Base-by-base conservation (phyloP, 2,329 filamentous ascomycete genomes). In the Knoxdaviesia capensis region DNA sequence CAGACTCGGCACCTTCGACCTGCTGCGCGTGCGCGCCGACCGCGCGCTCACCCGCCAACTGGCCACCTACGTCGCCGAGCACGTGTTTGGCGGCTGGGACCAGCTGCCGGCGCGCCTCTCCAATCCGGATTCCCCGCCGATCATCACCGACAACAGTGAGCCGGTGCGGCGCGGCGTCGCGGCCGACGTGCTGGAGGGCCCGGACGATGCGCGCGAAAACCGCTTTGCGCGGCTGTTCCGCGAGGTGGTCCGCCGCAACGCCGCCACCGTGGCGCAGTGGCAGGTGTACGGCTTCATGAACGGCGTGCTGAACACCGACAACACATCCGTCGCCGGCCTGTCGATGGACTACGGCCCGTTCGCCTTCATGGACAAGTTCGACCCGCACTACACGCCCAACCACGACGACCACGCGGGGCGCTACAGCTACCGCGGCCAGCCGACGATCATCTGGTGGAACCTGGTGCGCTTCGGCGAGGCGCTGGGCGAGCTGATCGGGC, bases 261-360 rank as follows among this genome's bases (percentile, higher is more conserved):
- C 90, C 1, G 67, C 70, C 45, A 92, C 82, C 0, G 87, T 96
- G 2, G 90, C 90, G 7, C 73, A 80, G 49, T 96, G 90, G 88
- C 92, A 98, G 62, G 86, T 85, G 0, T 96, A 96, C 53, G 90
- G 85, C n/a, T 98, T 98, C 62, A 96, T 93, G 70, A 98, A 98
- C 53, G 90, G 90, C 38, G 90, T 98, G 4, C 66, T 98, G 44
- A 98, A 98, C 59, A 96, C 90, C 0, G 90, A 98, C 56, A 98
- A 98, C 57, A 98, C 90, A 0, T 94, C 86, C 0, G 71, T 98
- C 41, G 77, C 77, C 43, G 90, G 90, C 0, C 63, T 98, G 0
- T 88, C 80, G 5, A 80, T 98, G 47, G 90, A 98, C 59, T 98
- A 87, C 54, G 90, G 90, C 0, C 90, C 90, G 0, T 98, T 98